Percentiles rank a stretch among this genome's conserved stretches.
These are phyloP conservation scores for Hypoxylon intermedium DNA, from an alignment of 495 filamentous ascomycete species.

Conservation along the genomic window DNA sequence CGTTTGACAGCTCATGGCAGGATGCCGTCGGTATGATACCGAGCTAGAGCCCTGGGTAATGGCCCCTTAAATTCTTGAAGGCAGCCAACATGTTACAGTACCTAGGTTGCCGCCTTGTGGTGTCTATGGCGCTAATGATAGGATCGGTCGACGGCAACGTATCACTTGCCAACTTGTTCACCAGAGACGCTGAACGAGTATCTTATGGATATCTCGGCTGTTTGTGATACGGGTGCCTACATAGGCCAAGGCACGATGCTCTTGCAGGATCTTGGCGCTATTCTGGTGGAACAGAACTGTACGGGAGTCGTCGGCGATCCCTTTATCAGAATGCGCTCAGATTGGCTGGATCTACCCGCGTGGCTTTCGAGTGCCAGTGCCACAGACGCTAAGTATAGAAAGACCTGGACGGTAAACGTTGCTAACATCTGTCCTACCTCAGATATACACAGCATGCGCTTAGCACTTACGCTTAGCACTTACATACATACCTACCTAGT, in stretches of 20 bases:
- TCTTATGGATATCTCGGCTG: conserved; percentile 13
- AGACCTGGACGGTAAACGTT: conserved; percentile 1
- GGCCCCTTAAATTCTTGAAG: conserved; percentile 2
- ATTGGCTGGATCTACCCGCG: conserved; percentile 1
- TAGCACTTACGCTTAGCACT: too few species aligned
- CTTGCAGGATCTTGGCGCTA: conserved; percentile 23
- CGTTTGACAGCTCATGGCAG: conserved; percentile 16
- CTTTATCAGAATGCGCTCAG: not conserved
- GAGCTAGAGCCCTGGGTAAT: conserved; percentile 16
- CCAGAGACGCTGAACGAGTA: not conserved
- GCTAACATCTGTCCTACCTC: conserved; percentile 8
- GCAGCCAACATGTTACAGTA: conserved; percentile 6
- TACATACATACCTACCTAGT: too few species aligned
- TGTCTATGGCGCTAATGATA: conserved; percentile 1
- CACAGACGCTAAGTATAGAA: conserved; percentile 26
- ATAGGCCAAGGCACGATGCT: conserved; percentile 11
- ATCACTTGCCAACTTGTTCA: conserved; percentile 9
- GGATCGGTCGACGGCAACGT: conserved; percentile 12
- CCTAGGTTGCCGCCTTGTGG: conserved; percentile 18
- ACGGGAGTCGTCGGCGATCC: conserved; percentile 3
- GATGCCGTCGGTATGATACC: conserved; percentile 20
- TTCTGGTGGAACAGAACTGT: conserved; percentile 13
- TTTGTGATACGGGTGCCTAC: conserved; percentile 5
- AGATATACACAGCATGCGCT: conserved; percentile 3
- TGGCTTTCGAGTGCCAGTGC: not conserved